Evolutionary conservation across 768 basidiomycete genomes (phyloP), one percentile per base, ranked within the genome.

Genomic region (Coprinopsis strossmayeri): DNA sequence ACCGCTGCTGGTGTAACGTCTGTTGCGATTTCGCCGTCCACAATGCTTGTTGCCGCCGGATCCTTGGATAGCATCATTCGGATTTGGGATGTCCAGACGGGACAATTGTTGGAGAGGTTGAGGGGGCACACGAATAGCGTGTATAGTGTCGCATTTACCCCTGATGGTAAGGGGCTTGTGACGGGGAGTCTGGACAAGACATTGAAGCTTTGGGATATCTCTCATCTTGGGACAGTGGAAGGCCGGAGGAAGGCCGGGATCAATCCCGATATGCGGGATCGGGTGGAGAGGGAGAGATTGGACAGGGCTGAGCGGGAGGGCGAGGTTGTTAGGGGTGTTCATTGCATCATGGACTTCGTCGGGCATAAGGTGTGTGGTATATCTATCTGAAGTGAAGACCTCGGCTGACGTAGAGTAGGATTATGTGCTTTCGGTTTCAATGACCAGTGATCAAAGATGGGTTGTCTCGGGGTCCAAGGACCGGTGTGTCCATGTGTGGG

Each of bases 381-480:
- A 35, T 30, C 25, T 46, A 11, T 23, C 17, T 20, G 3, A 17
- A 12, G 3, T 5, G 20, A 11, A 23, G 25, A 20, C 44, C 18
- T 28, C 32, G 30, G 21, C 10, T 23, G 25, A 41, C n/a, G 18
- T 23, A 9, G 5, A 4, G 35, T 18, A 95, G 69, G 74, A 77
- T 56, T 77, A 77, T 56, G 77, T 79, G 28, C 59, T 79, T 39
- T 71, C 70, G n/a, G 76, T 79, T n/a, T 74, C 64, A 13, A 89
- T 93, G 41, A 91, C 90, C 39, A 87, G 91, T 54, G 94, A 97
- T 64, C 91, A 90, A 3, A 82, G 89, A 55, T 80, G 92, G 89
- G 86, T 98, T 56, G 94, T 96, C 10, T 93, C 91, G 10, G 95
- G 96, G 1, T 77, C 77, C 3, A 97, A 97, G 69, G 96, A 99